Evolutionary conservation across 805 yeast genomes (phyloP), one percentile per base, ranked within the genome.

Genomic region (Saturnispora serradocipensis): DNA sequence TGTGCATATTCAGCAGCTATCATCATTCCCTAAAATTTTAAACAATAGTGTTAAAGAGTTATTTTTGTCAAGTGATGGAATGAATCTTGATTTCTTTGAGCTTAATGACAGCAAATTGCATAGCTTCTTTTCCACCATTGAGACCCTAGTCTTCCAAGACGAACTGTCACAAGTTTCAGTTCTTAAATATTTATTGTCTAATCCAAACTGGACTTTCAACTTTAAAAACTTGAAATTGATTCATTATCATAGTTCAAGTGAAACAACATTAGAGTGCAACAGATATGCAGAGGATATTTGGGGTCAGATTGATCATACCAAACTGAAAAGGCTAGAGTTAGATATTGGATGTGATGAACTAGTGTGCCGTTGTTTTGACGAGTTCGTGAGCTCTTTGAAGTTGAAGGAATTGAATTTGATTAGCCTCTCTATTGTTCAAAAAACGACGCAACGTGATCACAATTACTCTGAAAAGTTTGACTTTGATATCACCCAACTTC

Each of bases 391-490:
- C 5, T 60, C 38, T 28, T 28, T 65, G 2, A 47, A 68, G 7
- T 51, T 52, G 1, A 58, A 61, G 9, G 48, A 52, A 5, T 58
- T 70, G 0, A 67, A 48, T 50, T 67, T 66, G 67, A 70, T 58
- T 53, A 67, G 61, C 57, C 66, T 63, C 51, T 70, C 74, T 50
- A 63, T 69, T n/a, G 56, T 65, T 24, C 69, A 67, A 32, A 60
- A 61, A 24, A 64, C 70, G 1, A 56, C 59, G 7, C 67, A 67
- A 48, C 54, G 65, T 48, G 69, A 61, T 56, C 78, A 75, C 61
- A 67, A 77, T 60, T 63, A 79, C 53, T 71, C 75, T 49, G 82
- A 80, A 61, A 67, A 71, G 24, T 81, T 81, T 75, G 86, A 81
- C 59, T 65, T 77, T 10, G 61, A 67, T 10, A 66, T 78, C 3